These are phyloP conservation scores for Fusarium sp. DNA, from an alignment of 2,329 filamentous ascomycete genomes.

Conservation along the genomic window DNA sequence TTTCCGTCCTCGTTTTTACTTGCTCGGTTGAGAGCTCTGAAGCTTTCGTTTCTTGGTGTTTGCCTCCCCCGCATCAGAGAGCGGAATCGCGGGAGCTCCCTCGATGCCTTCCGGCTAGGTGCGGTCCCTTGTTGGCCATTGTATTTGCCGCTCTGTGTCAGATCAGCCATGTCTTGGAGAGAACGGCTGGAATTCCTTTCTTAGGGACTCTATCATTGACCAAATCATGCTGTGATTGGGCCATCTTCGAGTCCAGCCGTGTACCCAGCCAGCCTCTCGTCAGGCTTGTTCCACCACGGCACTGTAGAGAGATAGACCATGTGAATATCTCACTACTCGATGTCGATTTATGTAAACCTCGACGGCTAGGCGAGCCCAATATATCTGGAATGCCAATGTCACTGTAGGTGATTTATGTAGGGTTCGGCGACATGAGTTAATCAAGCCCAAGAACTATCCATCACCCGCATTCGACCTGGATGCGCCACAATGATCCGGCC, in stretches of 20 bases:
- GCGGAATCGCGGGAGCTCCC: conserved; percentile 29
- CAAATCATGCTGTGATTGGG: not conserved
- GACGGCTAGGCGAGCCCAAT: not conserved
- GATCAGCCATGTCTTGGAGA: not conserved
- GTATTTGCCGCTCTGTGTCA: not conserved
- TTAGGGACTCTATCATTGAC: not conserved
- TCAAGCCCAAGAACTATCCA: not conserved
- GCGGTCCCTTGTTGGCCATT: not conserved
- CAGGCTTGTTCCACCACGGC: not conserved
- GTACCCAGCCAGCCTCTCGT: not conserved
- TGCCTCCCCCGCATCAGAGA: conserved; percentile 31
- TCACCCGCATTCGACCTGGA: not conserved
- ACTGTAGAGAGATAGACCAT: not conserved
- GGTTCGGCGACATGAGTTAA: conserved; percentile 3
- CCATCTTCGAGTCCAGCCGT: not conserved
- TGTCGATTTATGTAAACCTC: not conserved
- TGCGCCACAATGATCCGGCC: not conserved
- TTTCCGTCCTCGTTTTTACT: not conserved
- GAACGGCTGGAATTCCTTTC: conserved; percentile 1
- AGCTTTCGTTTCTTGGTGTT: not conserved
- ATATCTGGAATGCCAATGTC: not conserved
- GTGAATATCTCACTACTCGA: not conserved
- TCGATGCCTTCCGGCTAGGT: not conserved
- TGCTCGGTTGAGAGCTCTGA: conserved; percentile 19
- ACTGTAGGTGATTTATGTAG: conserved; percentile 13